A percentile compares a stretch with the other conserved stretches of the same genome.
Conservation (phyloP, 2,329 filamentous ascomycete species). For the Coniella vitis region DNA sequence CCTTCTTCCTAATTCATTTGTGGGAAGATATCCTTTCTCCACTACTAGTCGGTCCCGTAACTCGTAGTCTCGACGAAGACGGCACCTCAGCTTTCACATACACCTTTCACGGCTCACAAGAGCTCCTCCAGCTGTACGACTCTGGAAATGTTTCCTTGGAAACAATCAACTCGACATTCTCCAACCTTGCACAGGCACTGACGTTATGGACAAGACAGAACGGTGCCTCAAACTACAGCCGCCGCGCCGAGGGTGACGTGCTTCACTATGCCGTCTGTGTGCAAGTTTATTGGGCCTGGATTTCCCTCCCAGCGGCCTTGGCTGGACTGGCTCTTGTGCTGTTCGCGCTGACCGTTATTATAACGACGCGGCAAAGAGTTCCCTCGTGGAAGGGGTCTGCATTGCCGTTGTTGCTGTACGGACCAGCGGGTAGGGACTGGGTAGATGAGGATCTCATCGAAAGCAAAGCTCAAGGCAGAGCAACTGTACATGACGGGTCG, state of each 20-base stretch:
- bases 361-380: not conserved
- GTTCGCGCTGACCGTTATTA: not conserved
- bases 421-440: slow-evolving; percentile 2
- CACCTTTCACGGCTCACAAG: not conserved
- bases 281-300: slow-evolving; percentile 3
- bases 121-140: not conserved
- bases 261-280: slow-evolving; percentile 1
- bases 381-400: slow-evolving; percentile 4
- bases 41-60: not conserved
- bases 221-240: not conserved
- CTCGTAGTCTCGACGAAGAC: not conserved
- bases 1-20: not conserved
- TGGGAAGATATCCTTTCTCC: not conserved
- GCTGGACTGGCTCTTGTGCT: not conserved
- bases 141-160: not conserved
- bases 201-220: not conserved
- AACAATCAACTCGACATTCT: not conserved
- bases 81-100: not conserved
- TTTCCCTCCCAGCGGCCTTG: slow-evolving; percentile 1
- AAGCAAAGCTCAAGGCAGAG: not conserved
- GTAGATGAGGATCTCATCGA: not conserved
- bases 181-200: slow-evolving; percentile 1
- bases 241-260: not conserved
- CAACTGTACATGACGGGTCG: not conserved
- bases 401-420: not conserved